Conservation (phyloP, 2,329 filamentous ascomycete genomes). For the Fusarium coicis region DNA sequence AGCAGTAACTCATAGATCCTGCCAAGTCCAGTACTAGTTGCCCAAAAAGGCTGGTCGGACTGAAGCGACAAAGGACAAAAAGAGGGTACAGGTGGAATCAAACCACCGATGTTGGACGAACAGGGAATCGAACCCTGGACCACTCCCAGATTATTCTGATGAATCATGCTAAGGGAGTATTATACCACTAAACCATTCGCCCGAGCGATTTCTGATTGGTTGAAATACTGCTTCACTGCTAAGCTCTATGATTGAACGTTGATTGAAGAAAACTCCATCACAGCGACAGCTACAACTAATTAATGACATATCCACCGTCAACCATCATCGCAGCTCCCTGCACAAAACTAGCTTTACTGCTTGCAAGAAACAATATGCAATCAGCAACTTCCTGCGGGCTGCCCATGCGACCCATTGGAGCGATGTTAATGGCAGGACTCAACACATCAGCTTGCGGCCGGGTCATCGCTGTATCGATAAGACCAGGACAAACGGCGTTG, state of each 20-base stretch:
- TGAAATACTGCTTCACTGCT: rapidly evolving
- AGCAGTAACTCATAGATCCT: neutral
- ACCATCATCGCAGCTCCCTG: slow-evolving; percentile 64
- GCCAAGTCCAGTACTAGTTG: rapidly evolving
- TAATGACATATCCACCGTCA: slow-evolving; percentile 64
- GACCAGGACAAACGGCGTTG: slow-evolving; percentile 74
- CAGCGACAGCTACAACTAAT: slow-evolving; percentile 36
- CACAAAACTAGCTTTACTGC: slow-evolving; percentile 60
- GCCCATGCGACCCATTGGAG: slow-evolving; percentile 63
- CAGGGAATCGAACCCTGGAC: slow-evolving; percentile 11
- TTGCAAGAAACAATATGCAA: slow-evolving; percentile 61
- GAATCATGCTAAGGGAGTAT: slow-evolving; percentile 17
- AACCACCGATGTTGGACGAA: slow-evolving; percentile 3
- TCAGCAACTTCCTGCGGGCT: slow-evolving; percentile 61
- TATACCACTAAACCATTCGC: slow-evolving; percentile 21
- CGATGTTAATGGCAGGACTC: slow-evolving; percentile 45
- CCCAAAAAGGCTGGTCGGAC: rapidly evolving
- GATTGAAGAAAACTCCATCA: neutral
- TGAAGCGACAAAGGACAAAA: neutral
- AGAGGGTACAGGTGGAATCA: neutral
- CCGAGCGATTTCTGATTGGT: slow-evolving; percentile 5
- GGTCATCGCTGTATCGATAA: slow-evolving; percentile 65
- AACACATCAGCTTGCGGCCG: slow-evolving; percentile 41
- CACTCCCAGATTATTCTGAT: slow-evolving; percentile 1
- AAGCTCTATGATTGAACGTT: rapidly evolving